Percentiles rank a stretch among this genome's conserved stretches.
Evolutionary conservation across 352 stramenopile genomes (phyloP).

Genomic region (Phytophthora sp.): DNA sequence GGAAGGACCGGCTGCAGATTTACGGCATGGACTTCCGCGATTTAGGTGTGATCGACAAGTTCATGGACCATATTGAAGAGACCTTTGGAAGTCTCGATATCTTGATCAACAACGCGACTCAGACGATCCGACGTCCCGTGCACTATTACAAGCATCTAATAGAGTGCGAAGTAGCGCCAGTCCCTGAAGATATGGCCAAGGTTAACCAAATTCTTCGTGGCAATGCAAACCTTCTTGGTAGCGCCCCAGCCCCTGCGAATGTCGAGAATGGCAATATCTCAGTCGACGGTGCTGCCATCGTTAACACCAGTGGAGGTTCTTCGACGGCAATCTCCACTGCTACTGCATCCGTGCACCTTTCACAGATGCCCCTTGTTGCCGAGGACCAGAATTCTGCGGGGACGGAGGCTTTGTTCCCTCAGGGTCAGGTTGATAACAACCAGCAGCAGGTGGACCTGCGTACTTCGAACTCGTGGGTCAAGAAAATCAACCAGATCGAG

Average conservation of each 20-base stretch:
- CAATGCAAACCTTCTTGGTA: slow-evolving; percentile 54
- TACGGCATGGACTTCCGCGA: slow-evolving; percentile 96
- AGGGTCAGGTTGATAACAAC: slow-evolving; percentile 90
- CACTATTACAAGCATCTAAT: slow-evolving; percentile 93
- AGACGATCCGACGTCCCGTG: slow-evolving; percentile 93
- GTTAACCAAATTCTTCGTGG: slow-evolving; percentile 56
- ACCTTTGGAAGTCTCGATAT: slow-evolving; percentile 89
- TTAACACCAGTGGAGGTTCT: slow-evolving; percentile 26
- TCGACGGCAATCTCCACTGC: slow-evolving; percentile 14
- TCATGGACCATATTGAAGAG: slow-evolving; percentile 88
- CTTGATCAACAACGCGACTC: slow-evolving; percentile 97
- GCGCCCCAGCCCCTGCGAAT: neutral
- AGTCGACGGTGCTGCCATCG: slow-evolving; percentile 34
- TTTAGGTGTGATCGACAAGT: slow-evolving; percentile 92
- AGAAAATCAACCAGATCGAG: slow-evolving; percentile 80
- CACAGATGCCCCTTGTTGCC: slow-evolving; percentile 85
- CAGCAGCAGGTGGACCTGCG: slow-evolving; percentile 93
- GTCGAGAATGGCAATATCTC: slow-evolving; percentile 14
- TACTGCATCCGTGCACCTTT: slow-evolving; percentile 88
- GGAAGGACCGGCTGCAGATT: slow-evolving; percentile 87
- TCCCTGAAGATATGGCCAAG: slow-evolving; percentile 53
- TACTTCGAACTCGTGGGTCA: slow-evolving; percentile 92
- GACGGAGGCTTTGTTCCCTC: slow-evolving; percentile 57
- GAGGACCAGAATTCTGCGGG: slow-evolving; percentile 84
- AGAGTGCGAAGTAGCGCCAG: slow-evolving; percentile 66